Conservation (phyloP, 2,329 filamentous ascomycete genomes). For the Dichotomopilus funicola region DNA sequence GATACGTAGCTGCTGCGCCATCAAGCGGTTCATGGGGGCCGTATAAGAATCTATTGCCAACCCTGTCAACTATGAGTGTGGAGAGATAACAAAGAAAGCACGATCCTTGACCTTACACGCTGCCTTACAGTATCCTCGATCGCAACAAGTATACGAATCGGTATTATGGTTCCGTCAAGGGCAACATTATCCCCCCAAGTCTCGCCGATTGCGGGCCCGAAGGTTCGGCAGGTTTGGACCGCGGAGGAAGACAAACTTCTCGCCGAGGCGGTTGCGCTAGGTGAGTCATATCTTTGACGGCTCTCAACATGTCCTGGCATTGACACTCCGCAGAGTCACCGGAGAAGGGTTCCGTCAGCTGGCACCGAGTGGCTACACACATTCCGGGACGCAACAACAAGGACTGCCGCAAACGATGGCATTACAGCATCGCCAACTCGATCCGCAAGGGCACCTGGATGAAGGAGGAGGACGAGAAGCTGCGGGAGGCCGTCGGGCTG, state of each 20-base stretch:
- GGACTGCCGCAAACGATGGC: conserved; percentile 25
- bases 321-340: conserved; percentile 15
- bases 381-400: conserved; percentile 25
- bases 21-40: too few relatives aligned
- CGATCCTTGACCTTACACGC: background rate
- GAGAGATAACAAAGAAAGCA: background rate
- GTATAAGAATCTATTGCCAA: too few relatives aligned
- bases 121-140: background rate
- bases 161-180: background rate
- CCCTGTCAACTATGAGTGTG: background rate
- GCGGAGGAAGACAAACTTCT: conserved; percentile 21
- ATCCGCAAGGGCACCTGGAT: conserved; percentile 17
- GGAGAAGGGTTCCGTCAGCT: conserved; percentile 19
- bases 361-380: conserved; percentile 21
- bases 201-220: background rate
- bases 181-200: background rate
- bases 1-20: too few relatives aligned
- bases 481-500: background rate
- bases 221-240: conserved; percentile 22
- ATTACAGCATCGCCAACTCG: conserved; percentile 23
- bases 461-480: background rate
- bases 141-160: background rate
- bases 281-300: conserved; percentile 1
- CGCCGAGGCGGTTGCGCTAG: conserved; percentile 17
- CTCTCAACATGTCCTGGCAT: background rate